phyloP scores from a whole-genome alignment of 2,329 filamentous ascomycete species.

The Elsinoe ampelina region DNA sequence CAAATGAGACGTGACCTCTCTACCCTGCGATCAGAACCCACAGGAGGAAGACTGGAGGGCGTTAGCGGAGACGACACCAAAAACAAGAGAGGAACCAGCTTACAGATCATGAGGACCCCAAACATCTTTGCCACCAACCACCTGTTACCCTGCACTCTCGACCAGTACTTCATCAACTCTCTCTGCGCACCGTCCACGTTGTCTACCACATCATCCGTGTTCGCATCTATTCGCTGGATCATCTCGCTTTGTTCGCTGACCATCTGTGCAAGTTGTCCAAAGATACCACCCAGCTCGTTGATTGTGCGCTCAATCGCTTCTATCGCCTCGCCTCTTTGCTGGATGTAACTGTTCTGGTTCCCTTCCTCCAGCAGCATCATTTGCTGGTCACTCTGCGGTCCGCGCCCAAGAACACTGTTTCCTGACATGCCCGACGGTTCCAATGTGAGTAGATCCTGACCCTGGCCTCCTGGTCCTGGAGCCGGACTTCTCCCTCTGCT shows the following conservation, averaged over 20 bases:
- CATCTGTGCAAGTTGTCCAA: constrained; percentile 91
- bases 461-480: constrained; percentile 25
- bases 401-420: constrained; percentile 34
- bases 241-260: constrained; percentile 95
- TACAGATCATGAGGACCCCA: constrained; percentile 87
- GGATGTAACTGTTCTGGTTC: constrained; percentile 80
- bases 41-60: constrained; percentile 24
- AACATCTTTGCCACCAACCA: constrained; percentile 85
- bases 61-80: constrained; percentile 12
- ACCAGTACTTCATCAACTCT: constrained; percentile 96
- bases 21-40: constrained; percentile 29
- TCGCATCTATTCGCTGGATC: constrained; percentile 94
- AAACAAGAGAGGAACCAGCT: constrained; percentile 17
- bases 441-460: constrained; percentile 65
- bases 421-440: constrained; percentile 54
- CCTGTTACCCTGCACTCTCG: constrained; percentile 81
- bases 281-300: constrained; percentile 80
- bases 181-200: constrained; percentile 96
- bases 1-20: background rate
- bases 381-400: constrained; percentile 68
- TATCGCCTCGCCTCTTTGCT: constrained; percentile 88
- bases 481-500: constrained; percentile 44
- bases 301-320: constrained; percentile 96
- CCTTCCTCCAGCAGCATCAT: constrained; percentile 89
- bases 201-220: constrained; percentile 95